A percentile compares a stretch with the other conserved stretches of the same genome.
Evolutionary conservation across 2,329 filamentous ascomycete species (phyloP).

Genomic region (Nakataea oryzae): DNA sequence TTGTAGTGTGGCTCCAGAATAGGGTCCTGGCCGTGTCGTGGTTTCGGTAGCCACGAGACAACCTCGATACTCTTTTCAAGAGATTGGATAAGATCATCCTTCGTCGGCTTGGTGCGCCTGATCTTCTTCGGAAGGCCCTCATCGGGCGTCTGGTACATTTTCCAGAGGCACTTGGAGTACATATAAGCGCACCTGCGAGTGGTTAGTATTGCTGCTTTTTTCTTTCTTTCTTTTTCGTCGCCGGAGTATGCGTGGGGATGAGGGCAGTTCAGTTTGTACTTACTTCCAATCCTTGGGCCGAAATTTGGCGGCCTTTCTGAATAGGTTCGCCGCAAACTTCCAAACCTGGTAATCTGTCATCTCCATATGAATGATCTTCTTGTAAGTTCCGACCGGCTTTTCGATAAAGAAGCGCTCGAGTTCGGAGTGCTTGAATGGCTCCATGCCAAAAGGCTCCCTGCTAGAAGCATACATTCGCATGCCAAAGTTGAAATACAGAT

Average conservation of each 20-base stretch:
- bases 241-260: not conserved
- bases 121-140: slow-evolving; percentile 34
- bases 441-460: slow-evolving; percentile 52
- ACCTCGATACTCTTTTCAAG: slow-evolving; percentile 41
- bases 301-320: slow-evolving; percentile 42
- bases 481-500: slow-evolving; percentile 49
- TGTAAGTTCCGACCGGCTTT: slow-evolving; percentile 32
- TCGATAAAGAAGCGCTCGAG: slow-evolving; percentile 45
- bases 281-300: slow-evolving; percentile 48
- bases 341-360: slow-evolving; percentile 51
- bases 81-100: slow-evolving; percentile 32
- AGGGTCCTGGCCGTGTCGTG: slow-evolving; percentile 54
- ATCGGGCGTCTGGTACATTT: slow-evolving; percentile 44
- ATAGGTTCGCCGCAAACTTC: slow-evolving; percentile 48
- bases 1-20: slow-evolving; percentile 91
- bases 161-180: slow-evolving; percentile 53
- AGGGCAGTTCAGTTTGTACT: slow-evolving; percentile 13
- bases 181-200: slow-evolving; percentile 42
- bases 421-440: slow-evolving; percentile 46
- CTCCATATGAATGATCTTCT: slow-evolving; percentile 40
- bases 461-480: slow-evolving; percentile 54
- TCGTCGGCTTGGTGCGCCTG: slow-evolving; percentile 21
- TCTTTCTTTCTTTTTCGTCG: not conserved
- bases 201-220: slow-evolving; percentile 14
- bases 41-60: slow-evolving; percentile 40